Conservation (phyloP, 495 filamentous ascomycete species). For the Hypomontagnella submonticulosa region DNA sequence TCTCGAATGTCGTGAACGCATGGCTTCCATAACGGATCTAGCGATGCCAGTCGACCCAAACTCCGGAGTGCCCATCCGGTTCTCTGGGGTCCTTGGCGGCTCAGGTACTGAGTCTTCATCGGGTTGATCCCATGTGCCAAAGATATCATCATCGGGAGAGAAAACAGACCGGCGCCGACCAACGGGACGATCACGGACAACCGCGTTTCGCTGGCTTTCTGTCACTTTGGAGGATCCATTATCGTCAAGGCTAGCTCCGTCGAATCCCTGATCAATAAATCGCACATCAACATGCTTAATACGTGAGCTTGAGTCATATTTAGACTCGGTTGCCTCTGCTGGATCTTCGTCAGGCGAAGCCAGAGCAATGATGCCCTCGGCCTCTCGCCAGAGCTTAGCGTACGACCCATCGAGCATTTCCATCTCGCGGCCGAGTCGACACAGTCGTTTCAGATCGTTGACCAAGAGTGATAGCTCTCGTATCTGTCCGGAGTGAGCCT, state of each 20-base stretch:
- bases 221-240: slow-evolving; percentile 51
- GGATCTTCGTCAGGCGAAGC: slow-evolving; percentile 83
- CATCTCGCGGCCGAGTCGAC: slow-evolving; percentile 78
- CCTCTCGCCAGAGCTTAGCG: slow-evolving; percentile 80
- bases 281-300: slow-evolving; percentile 55
- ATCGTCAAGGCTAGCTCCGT: slow-evolving; percentile 53
- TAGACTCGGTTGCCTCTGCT: slow-evolving; percentile 55
- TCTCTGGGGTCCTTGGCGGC: slow-evolving; percentile 55
- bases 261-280: slow-evolving; percentile 70
- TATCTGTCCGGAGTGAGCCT: slow-evolving; percentile 87
- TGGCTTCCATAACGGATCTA: slow-evolving; percentile 82
- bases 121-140: slow-evolving; percentile 59
- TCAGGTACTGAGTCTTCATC: slow-evolving; percentile 46
- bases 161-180: slow-evolving; percentile 67
- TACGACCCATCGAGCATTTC: slow-evolving; percentile 71
- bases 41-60: slow-evolving; percentile 66
- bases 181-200: slow-evolving; percentile 54
- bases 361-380: slow-evolving; percentile 86
- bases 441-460: slow-evolving; percentile 70
- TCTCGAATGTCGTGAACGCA: slow-evolving; percentile 71
- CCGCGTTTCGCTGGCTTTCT: slow-evolving; percentile 50
- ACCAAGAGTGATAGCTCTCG: slow-evolving; percentile 85
- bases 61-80: slow-evolving; percentile 39
- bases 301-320: slow-evolving; percentile 45
- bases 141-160: slow-evolving; percentile 72